Conservation (phyloP, 768 basidiomycete species). For the Macrolepiota fuliginosa region DNA sequence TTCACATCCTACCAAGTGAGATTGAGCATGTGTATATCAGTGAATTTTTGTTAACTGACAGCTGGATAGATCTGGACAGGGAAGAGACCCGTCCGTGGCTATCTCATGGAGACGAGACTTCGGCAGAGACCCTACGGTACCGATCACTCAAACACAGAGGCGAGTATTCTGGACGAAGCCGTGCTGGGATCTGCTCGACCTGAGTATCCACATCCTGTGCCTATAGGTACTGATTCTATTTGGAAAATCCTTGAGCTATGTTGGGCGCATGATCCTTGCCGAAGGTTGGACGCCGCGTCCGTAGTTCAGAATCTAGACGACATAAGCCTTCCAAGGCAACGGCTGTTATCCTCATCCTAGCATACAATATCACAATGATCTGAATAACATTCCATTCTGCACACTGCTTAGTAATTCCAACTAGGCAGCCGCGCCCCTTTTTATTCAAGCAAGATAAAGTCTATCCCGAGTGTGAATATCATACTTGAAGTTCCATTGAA, state of each 20-base stretch:
- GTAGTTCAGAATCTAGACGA: neutral
- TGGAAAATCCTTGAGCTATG: neutral
- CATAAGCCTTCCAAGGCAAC: no score
- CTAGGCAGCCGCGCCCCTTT: no score
- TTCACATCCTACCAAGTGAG: constrained; percentile 3
- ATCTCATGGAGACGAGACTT: neutral
- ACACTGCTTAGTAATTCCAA: no score
- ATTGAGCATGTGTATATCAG: neutral
- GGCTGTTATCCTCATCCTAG: no score
- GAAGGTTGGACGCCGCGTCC: neutral
- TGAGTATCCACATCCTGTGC: neutral
- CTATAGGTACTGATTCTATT: neutral
- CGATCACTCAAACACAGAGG: no score
- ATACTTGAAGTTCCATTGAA: no score
- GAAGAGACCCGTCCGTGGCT: neutral
- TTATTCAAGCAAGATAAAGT: no score
- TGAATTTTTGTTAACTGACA: neutral
- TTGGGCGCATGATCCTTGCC: neutral
- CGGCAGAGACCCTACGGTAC: no score
- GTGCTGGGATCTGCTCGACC: neutral
- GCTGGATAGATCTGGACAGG: neutral
- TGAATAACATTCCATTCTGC: no score
- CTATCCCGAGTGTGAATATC: no score
- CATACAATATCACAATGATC: no score
- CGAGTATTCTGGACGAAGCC: neutral